Percentiles rank a stretch among this genome's conserved stretches.
Evolutionary conservation across 2,329 filamentous ascomycete genomes (phyloP).

Genomic region (Fusarium piperis): DNA sequence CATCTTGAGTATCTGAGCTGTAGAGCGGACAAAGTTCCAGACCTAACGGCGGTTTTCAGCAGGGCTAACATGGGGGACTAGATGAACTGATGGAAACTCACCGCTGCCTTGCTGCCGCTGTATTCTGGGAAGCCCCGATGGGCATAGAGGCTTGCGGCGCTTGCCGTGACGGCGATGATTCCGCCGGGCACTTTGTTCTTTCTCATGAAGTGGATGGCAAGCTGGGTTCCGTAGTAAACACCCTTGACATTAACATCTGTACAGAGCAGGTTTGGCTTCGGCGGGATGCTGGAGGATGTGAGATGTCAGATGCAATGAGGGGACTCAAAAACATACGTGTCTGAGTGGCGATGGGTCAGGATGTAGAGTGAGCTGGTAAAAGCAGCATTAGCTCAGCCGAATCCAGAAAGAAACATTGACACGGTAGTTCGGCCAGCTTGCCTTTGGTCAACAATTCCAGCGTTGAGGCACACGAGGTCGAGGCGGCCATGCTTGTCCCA

Average conservation of each 20-base stretch:
- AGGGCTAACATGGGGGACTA: not conserved
- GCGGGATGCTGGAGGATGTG: conserved; percentile 45
- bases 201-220: conserved; percentile 64
- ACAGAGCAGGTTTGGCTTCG: conserved; percentile 54
- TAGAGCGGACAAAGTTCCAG: conserved; percentile 50
- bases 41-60: conserved; percentile 9
- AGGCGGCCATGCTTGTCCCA: conserved; percentile 56
- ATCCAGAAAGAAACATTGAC: not conserved
- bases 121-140: conserved; percentile 59
- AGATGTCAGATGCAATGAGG: not conserved
- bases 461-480: conserved; percentile 60
- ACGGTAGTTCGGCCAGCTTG: not conserved
- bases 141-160: conserved; percentile 55
- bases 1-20: conserved; percentile 50
- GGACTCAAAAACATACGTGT: conserved; percentile 7
- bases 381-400: not conserved
- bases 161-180: conserved; percentile 56
- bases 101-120: conserved; percentile 60
- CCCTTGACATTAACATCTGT: conserved; percentile 63
- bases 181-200: conserved; percentile 56
- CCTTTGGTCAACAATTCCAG: conserved; percentile 57
- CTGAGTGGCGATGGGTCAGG: conserved; percentile 26
- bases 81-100: conserved; percentile 27
- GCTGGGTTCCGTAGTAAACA: conserved; percentile 58
- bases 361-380: conserved; percentile 54